Evolutionary conservation across 2,329 filamentous ascomycete genomes (phyloP).

Genomic region (Daldinia eschscholtzii): DNA sequence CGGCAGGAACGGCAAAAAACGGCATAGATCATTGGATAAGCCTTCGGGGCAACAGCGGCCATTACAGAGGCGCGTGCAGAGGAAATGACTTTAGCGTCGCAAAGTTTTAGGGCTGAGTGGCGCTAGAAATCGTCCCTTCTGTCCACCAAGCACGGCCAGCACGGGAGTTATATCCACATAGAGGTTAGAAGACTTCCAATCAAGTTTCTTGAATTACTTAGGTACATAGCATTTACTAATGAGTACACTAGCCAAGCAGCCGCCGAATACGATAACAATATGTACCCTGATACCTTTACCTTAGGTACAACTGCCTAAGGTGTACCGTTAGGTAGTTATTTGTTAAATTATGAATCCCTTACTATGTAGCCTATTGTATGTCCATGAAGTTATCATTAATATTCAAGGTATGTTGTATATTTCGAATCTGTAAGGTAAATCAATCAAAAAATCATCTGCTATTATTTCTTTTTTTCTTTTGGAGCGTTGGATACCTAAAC

Average conservation of each 20-base stretch:
- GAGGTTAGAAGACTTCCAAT: constrained; percentile 5
- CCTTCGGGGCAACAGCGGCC: constrained; percentile 12
- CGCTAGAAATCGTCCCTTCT: constrained; percentile 23
- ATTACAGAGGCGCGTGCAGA: constrained; percentile 13
- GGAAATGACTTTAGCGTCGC: constrained; percentile 12
- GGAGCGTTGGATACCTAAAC: neutral
- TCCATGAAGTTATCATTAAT: too few relatives aligned
- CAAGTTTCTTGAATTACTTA: constrained; percentile 1
- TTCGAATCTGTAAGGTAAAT: too few relatives aligned
- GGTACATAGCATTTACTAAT: neutral
- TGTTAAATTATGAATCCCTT: neutral
- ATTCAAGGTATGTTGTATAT: too few relatives aligned
- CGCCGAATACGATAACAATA: neutral
- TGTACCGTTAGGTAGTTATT: neutral
- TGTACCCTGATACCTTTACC: neutral
- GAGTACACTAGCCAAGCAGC: neutral
- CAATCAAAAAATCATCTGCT: neutral
- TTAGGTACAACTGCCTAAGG: neutral
- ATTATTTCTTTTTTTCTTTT: too few relatives aligned
- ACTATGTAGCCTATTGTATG: too few relatives aligned
- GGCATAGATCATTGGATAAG: constrained; percentile 19
- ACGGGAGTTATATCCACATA: constrained; percentile 8
- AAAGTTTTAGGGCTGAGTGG: constrained; percentile 39
- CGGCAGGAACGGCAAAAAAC: constrained; percentile 30
- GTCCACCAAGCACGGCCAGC: constrained; percentile 1